Evolutionary conservation across 441 rosid species (phyloP).

Genomic region (Erysimum cheiri): DNA sequence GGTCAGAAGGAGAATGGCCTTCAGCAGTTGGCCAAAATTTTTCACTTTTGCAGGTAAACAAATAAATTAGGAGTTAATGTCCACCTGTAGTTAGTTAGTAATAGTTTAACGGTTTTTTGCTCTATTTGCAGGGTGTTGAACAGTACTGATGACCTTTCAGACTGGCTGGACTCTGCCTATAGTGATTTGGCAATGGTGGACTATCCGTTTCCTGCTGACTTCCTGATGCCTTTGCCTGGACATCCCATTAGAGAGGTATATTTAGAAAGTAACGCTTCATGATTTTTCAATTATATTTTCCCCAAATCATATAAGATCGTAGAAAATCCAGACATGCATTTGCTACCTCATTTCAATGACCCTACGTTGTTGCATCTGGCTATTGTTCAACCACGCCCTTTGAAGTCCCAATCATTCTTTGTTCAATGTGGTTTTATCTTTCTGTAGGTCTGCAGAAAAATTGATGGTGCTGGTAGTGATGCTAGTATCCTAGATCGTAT

Average conservation of each 20-base stretch:
- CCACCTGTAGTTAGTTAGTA: not conserved
- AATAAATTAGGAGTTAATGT: conserved; percentile 1
- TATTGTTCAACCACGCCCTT: not conserved
- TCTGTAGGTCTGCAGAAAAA: conserved; percentile 72
- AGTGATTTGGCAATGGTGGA: conserved; percentile 92
- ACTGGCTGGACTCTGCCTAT: conserved; percentile 89
- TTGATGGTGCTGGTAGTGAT: conserved; percentile 60
- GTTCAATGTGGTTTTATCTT: conserved; percentile 16
- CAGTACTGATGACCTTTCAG: conserved; percentile 58
- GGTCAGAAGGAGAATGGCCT: conserved; percentile 76
- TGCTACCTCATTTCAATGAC: not conserved
- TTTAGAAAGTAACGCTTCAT: not conserved
- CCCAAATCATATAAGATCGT: not conserved
- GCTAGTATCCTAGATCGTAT: conserved; percentile 67
- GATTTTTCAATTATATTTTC: not conserved
- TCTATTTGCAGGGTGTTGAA: conserved; percentile 59
- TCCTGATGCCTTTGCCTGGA: conserved; percentile 93
- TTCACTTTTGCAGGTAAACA: conserved; percentile 72
- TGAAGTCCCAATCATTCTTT: not conserved
- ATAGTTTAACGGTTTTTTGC: not conserved
- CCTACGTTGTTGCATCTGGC: not conserved
- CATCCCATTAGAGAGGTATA: conserved; percentile 87
- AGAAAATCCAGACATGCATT: not conserved
- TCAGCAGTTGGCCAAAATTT: conserved; percentile 61
- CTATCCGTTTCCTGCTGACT: conserved; percentile 77